These are phyloP conservation scores for Rhodomyrtus tomentosa DNA, from an alignment of 345 rosid species.

Conservation along the genomic window DNA sequence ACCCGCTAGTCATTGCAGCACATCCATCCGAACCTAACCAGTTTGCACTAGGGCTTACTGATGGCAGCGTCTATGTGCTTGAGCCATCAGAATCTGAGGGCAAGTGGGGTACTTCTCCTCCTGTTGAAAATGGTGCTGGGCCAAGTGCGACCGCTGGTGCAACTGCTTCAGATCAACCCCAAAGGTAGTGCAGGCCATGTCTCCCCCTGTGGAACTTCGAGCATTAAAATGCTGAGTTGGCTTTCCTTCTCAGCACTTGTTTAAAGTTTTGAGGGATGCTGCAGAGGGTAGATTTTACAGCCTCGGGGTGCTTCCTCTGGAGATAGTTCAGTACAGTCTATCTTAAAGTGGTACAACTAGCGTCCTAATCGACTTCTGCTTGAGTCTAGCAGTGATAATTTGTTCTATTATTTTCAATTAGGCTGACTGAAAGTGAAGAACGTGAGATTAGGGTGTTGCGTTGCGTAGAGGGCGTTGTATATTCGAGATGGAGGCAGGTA, in stretches of 20 bases:
- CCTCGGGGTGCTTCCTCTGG: not conserved
- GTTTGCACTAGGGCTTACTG: constrained; percentile 73
- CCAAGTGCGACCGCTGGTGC: constrained; percentile 37
- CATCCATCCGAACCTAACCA: constrained; percentile 75
- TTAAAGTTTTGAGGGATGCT: not conserved
- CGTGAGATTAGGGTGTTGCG: not conserved
- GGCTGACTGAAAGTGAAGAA: not conserved
- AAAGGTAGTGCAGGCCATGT: constrained; percentile 20
- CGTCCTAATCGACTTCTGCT: not conserved
- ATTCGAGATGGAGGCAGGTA: not conserved
- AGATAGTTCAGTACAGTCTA: not conserved
- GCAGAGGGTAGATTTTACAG: not conserved
- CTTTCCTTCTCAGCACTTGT: not conserved
- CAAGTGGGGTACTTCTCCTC: constrained; percentile 81
- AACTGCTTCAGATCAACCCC: constrained; percentile 36
- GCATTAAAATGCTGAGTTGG: constrained; percentile 7
- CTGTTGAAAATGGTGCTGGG: constrained; percentile 60
- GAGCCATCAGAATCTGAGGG: constrained; percentile 75
- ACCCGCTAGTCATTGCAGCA: constrained; percentile 73
- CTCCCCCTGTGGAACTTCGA: constrained; percentile 7
- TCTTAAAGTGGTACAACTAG: not conserved
- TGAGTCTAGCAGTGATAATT: not conserved
- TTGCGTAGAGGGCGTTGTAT: not conserved
- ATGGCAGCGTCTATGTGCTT: constrained; percentile 62
- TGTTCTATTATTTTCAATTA: not conserved